A percentile compares a stretch with the other conserved stretches of the same genome.
phyloP scores from a whole-genome alignment of 768 basidiomycete genomes.

The Paxillus rubicundulus region DNA sequence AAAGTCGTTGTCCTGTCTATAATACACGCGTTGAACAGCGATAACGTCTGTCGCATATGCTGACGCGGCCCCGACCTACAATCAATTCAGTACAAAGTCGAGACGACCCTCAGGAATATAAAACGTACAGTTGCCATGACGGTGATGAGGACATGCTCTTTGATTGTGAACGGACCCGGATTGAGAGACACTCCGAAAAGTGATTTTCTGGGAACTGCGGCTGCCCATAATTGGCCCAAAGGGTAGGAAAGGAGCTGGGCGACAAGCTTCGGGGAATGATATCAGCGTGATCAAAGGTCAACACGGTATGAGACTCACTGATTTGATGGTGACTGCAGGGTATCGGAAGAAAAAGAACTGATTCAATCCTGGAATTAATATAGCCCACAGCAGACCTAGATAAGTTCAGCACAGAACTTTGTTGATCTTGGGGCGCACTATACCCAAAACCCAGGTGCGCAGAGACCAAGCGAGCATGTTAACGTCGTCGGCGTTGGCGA shows the following conservation, averaged over 20 bases:
- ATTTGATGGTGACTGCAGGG: constrained; percentile 35
- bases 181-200: constrained; percentile 32
- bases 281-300: not conserved
- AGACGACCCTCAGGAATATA: not conserved
- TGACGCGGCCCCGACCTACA: not conserved
- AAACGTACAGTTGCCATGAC: constrained; percentile 56
- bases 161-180: constrained; percentile 51
- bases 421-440: not conserved
- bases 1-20: constrained; percentile 17
- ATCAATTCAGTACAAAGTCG: constrained; percentile 13
- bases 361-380: constrained; percentile 63
- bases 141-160: constrained; percentile 64
- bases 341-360: constrained; percentile 70
- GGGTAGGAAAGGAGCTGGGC: constrained; percentile 29
- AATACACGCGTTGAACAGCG: constrained; percentile 42
- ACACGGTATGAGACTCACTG: not conserved
- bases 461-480: not conserved
- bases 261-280: constrained; percentile 36
- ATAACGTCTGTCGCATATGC: constrained; percentile 40
- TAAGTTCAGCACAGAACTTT: not conserved
- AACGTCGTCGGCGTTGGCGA: not conserved
- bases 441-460: not conserved
- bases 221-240: constrained; percentile 51
- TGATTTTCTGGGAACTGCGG: constrained; percentile 41
- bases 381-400: constrained; percentile 47